Evolutionary conservation across 306 rosid species (phyloP).

Genomic region (Quillaja saponaria): DNA sequence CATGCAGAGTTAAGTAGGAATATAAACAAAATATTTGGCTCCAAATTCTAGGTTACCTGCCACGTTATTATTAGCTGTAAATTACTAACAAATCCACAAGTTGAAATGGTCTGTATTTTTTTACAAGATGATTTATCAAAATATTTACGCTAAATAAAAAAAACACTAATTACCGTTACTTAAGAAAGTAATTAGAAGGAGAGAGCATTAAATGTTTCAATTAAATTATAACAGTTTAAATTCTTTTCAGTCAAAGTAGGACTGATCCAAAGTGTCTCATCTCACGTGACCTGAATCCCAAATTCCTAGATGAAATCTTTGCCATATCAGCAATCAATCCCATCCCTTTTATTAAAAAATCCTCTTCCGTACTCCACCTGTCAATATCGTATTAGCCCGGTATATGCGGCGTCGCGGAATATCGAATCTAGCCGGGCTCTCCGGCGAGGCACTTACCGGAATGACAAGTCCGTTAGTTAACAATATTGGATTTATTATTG

Average conservation of each 20-base stretch:
- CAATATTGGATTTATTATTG: no score
- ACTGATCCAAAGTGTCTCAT: conserved; percentile 48
- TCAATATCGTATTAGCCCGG: conserved; percentile 10
- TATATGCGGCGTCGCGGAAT: conserved; percentile 13
- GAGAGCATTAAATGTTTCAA: conserved; percentile 22
- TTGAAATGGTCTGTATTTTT: conserved; percentile 28
- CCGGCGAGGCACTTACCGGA: no score
- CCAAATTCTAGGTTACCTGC: conserved; percentile 46
- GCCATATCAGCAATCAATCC: conserved; percentile 40
- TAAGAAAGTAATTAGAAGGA: conserved; percentile 11
- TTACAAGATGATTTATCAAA: no score
- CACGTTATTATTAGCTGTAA: conserved; percentile 40
- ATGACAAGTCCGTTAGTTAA: no score
- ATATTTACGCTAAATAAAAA: no score
- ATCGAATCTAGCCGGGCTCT: background rate
- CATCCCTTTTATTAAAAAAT: conserved; percentile 23
- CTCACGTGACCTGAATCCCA: conserved; percentile 69
- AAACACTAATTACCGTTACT: conserved; percentile 3
- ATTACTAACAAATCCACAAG: background rate
- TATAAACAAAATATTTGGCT: conserved; percentile 5
- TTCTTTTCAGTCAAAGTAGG: conserved; percentile 58
- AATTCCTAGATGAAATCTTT: conserved; percentile 25
- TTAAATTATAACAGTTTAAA: background rate
- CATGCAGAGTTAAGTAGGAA: background rate
- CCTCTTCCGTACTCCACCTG: conserved; percentile 31